Evolutionary conservation across 1,139 yeast species (phyloP).

Genomic region (Protomyces inundatus): DNA sequence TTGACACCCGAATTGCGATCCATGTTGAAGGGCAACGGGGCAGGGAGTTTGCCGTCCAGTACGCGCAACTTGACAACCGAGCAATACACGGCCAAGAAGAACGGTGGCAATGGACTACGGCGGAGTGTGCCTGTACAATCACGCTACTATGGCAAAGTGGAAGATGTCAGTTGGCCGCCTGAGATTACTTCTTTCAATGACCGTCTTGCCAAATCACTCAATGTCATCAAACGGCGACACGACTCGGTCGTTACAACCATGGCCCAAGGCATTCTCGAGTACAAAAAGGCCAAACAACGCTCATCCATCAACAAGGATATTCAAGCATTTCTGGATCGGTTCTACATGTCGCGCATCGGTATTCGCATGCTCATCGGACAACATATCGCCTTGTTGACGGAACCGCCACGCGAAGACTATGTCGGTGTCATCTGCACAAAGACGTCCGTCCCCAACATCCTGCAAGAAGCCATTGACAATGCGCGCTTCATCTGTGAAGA

Average conservation of each 20-base stretch:
- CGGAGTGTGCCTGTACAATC: conserved; percentile 36
- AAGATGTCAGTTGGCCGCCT: conserved; percentile 58
- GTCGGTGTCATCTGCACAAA: conserved; percentile 82
- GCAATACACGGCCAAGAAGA: conserved; percentile 8
- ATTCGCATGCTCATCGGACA: conserved; percentile 87
- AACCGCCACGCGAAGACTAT: conserved; percentile 56
- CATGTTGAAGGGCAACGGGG: conserved; percentile 31
- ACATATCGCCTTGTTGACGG: conserved; percentile 71
- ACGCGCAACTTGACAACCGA: conserved; percentile 18
- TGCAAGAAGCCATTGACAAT: conserved; percentile 78
- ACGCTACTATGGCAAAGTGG: conserved; percentile 59
- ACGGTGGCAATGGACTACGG: conserved; percentile 19
- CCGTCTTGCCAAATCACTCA: conserved; percentile 58
- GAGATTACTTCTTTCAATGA: conserved; percentile 71
- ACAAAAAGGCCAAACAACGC: conserved; percentile 49
- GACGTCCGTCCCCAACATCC: conserved; percentile 72
- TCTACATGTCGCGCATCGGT: conserved; percentile 82
- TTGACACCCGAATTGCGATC: conserved; percentile 36
- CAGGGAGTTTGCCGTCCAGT: conserved; percentile 25
- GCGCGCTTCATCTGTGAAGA: conserved; percentile 85
- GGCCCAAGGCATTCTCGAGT: conserved; percentile 87
- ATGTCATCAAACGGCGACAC: conserved; percentile 72
- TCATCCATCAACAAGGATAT: conserved; percentile 50
- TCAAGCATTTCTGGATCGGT: conserved; percentile 72
- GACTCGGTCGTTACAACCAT: conserved; percentile 92